Base-by-base conservation (phyloP, 176 grass and related monocot species). In the Rhynchospora breviuscula region DNA sequence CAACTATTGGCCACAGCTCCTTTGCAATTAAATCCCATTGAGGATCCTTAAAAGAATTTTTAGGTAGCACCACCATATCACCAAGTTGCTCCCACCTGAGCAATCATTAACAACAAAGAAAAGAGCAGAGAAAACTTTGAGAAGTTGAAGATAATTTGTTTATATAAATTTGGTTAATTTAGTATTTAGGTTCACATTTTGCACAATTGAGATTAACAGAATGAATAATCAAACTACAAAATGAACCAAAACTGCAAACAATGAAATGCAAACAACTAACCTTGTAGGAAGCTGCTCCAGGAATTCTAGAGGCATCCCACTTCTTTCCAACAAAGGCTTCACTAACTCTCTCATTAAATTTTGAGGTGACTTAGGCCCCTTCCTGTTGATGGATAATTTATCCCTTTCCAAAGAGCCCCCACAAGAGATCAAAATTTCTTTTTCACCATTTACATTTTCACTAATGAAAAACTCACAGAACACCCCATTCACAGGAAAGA, bases 21-120 rank as follows among this genome's bases (percentile, higher is more conserved):
- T 90, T 84, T 21, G 84, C 80, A 86, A 98, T 26, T 22, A 89
- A 93, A 67, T 94, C 79, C 95, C 95, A 98, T 67, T 85, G 59
- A 73, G 86, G 79, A 91, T 98, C 89, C 84, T 84, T 93, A 85
- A 98, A 98, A 85, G 89, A 91, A 61, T 89, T 91, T 74, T 98
- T 98, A 51, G 92, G 90, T 86, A 98, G 90, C 26, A 98, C 79
- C 45, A 85, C 72, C 83, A 98, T 87, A 87, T 98, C 88, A 81
- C 92, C 92, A 61, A 98, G 89, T 72, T 89, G 87, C 54, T 98
- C 92, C 95, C 95, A 98, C 84, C 95, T 98, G 86, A 78, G 43
- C 71, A 85, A 17, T 19, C 84, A 49, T 85, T 85, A 26, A 84
- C 66, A 35, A 85, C 88, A 87, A 18, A 76, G 8, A 0, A 10